phyloP scores from a whole-genome alignment of 495 filamentous ascomycete genomes.

The Penicillium salamii region DNA sequence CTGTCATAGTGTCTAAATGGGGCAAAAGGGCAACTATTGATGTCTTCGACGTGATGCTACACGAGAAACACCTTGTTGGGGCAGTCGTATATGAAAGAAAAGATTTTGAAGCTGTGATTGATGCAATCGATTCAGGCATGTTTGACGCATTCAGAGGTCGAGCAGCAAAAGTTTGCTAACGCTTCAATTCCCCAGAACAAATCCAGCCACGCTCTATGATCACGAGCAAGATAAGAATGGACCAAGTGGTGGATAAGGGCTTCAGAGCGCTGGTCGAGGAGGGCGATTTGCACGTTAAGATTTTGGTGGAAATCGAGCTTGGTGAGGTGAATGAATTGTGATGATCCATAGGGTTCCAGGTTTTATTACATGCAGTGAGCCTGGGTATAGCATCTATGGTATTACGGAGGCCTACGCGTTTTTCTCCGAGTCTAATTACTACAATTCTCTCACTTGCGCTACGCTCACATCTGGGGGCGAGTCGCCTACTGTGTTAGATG shows the following conservation, averaged over 20 bases:
- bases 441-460: too few relatives aligned
- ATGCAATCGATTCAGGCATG: slow-evolving; percentile 47
- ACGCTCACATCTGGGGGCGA: too few relatives aligned
- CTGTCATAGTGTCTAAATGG: slow-evolving; percentile 27
- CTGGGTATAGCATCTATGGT: too few relatives aligned
- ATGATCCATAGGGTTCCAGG: too few relatives aligned
- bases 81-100: slow-evolving; percentile 40
- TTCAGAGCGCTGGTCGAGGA: slow-evolving; percentile 52
- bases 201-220: slow-evolving; percentile 49
- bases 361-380: too few relatives aligned
- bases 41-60: slow-evolving; percentile 20
- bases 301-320: slow-evolving; percentile 22
- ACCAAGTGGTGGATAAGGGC: slow-evolving; percentile 46
- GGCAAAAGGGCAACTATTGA: slow-evolving; percentile 17
- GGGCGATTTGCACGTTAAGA: slow-evolving; percentile 9
- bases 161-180: not conserved
- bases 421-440: too few relatives aligned
- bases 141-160: not conserved
- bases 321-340: too few relatives aligned
- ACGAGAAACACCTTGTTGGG: slow-evolving; percentile 25
- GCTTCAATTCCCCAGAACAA: slow-evolving; percentile 24
- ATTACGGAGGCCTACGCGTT: too few relatives aligned
- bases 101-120: slow-evolving; percentile 48
- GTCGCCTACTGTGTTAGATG: too few relatives aligned
- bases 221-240: slow-evolving; percentile 48